Evolutionary conservation across 306 rosid genomes (phyloP).

Genomic region (Carpinus fangiana): DNA sequence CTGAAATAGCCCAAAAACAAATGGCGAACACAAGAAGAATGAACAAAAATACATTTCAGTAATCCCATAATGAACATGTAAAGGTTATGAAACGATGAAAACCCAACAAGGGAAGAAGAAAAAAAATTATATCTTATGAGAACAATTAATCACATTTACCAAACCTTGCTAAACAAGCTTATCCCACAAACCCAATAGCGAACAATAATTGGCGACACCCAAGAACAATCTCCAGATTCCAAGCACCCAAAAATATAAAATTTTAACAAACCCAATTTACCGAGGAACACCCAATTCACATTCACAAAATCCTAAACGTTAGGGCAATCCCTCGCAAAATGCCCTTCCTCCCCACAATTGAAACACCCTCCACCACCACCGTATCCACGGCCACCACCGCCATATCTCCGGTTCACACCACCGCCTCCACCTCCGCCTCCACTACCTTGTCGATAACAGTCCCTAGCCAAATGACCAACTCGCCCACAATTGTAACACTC

Average conservation of each 20-base stretch:
- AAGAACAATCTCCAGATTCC: conserved; percentile 15
- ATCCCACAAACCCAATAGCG: conserved; percentile 27
- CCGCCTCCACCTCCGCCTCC: conserved; percentile 19
- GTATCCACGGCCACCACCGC: conserved; percentile 26
- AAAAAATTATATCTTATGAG: background rate
- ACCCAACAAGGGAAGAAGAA: background rate
- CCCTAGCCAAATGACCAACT: conserved; percentile 56
- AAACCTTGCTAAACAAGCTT: conserved; percentile 29
- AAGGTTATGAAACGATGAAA: conserved; percentile 16
- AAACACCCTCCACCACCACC: conserved; percentile 44
- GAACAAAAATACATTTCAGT: conserved; percentile 10
- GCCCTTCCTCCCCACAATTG: conserved; percentile 81
- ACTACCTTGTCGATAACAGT: conserved; percentile 16
- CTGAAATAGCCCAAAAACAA: background rate
- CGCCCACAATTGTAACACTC: conserved; percentile 77
- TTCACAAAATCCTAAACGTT: conserved; percentile 24
- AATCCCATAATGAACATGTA: conserved; percentile 10
- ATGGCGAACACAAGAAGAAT: background rate
- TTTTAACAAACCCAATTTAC: conserved; percentile 1
- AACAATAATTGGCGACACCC: conserved; percentile 21
- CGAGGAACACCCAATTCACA: conserved; percentile 27
- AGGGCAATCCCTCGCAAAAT: conserved; percentile 75
- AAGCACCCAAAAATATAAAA: conserved; percentile 20
- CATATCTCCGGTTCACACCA: conserved; percentile 26
- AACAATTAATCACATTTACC: conserved; percentile 24